These are phyloP conservation scores for Trichoderma sp. DNA, from an alignment of 2,329 filamentous ascomycete genomes.

Conservation along the genomic window DNA sequence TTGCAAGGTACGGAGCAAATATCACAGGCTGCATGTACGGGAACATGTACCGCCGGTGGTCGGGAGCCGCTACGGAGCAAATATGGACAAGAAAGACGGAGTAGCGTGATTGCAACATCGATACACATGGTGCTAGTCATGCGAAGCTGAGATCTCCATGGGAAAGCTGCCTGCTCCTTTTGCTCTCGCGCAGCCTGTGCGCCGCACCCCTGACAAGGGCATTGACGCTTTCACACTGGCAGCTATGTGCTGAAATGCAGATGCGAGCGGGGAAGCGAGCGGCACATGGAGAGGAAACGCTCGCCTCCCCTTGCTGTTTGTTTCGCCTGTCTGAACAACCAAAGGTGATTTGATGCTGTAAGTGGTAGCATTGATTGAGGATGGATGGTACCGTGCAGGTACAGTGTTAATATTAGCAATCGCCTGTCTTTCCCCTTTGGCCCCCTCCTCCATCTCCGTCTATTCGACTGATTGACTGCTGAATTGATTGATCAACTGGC, in stretches of 20 bases:
- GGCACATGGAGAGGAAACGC: neutral
- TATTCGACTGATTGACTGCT: neutral
- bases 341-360: neutral
- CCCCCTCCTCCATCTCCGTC: neutral
- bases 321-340: neutral
- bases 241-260: neutral
- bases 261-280: constrained; percentile 20
- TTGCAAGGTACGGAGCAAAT: constrained; percentile 14
- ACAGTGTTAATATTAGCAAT: neutral
- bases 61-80: constrained; percentile 13
- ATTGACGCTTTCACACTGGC: neutral
- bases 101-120: constrained; percentile 7
- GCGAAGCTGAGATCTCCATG: constrained; percentile 9
- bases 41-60: neutral
- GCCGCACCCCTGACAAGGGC: constrained; percentile 19
- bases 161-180: constrained; percentile 8
- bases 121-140: neutral
- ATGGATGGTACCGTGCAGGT: neutral
- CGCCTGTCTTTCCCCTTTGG: neutral
- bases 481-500: neutral
- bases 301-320: neutral
- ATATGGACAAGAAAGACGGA: neutral
- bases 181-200: constrained; percentile 4
- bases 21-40: neutral
- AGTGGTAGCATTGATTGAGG: neutral